Conservation (phyloP, 2,329 filamentous ascomycete species). For the Diplodia intermedia region DNA sequence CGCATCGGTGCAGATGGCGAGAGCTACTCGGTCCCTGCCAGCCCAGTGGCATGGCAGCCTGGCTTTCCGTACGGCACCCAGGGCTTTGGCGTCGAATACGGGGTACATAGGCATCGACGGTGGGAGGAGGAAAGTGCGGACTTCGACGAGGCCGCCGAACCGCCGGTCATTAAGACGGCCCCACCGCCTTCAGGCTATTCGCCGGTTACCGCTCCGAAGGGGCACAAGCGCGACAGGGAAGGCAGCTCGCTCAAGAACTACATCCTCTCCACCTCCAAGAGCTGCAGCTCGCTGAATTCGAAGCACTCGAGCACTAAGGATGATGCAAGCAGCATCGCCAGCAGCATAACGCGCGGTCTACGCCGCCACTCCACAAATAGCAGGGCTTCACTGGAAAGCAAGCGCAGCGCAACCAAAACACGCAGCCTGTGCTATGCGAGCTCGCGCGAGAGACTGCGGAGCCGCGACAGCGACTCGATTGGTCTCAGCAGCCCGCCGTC, state of each 20-base stretch:
- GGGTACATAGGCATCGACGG: constrained; percentile 64
- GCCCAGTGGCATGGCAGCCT: constrained; percentile 35
- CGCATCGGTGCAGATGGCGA: constrained; percentile 38
- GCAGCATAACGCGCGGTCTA: constrained; percentile 48
- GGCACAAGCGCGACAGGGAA: constrained; percentile 52
- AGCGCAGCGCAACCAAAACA: constrained; percentile 46
- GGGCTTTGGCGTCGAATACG: constrained; percentile 76
- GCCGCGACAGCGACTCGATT: constrained; percentile 36
- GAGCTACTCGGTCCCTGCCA: constrained; percentile 43
- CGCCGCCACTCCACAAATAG: constrained; percentile 43
- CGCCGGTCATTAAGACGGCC: constrained; percentile 67
- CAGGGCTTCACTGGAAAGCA: constrained; percentile 43
- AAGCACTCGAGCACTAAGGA: constrained; percentile 39
- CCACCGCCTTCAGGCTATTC: constrained; percentile 72
- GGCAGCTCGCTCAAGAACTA: constrained; percentile 63
- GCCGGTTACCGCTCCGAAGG: constrained; percentile 69
- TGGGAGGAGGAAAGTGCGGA: constrained; percentile 54
- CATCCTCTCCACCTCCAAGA: constrained; percentile 51
- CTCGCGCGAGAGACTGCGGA: constrained; percentile 71
- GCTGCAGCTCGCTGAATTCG: constrained; percentile 47
- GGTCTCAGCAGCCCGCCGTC: constrained; percentile 16
- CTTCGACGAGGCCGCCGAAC: constrained; percentile 62
- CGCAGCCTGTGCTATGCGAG: constrained; percentile 75
- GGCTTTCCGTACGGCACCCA: constrained; percentile 34
- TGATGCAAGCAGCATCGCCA: constrained; percentile 47